phyloP scores from a whole-genome alignment of 2,329 filamentous ascomycete species.

The Botrytis squamosa region DNA sequence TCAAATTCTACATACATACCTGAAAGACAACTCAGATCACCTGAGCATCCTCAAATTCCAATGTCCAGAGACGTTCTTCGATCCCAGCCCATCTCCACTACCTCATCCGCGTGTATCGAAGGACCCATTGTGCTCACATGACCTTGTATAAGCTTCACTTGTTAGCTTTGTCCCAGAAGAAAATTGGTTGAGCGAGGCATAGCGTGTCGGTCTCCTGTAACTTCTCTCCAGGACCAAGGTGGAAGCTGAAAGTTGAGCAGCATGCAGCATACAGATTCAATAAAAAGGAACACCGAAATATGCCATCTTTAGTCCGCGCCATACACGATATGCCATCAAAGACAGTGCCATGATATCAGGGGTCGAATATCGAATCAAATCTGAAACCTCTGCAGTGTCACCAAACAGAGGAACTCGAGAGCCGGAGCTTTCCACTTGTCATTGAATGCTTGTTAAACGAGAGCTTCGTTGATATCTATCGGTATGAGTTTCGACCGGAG shows the following conservation, averaged over 20 bases:
- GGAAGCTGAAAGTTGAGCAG: no score
- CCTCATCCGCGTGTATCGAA: not conserved
- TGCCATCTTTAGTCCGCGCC: accelerated
- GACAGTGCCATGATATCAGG: accelerated
- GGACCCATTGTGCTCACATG: not conserved
- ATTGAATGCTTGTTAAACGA: not conserved
- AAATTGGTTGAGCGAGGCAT: not conserved
- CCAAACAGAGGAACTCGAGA: not conserved
- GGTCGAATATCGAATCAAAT: not conserved
- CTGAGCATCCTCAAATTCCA: not conserved
- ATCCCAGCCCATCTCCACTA: not conserved
- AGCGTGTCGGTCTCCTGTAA: not conserved
- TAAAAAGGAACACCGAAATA: accelerated
- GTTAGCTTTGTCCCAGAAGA: accelerated
- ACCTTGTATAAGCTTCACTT: not conserved
- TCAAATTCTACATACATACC: not conserved
- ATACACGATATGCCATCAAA: accelerated
- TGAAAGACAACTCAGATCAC: not conserved
- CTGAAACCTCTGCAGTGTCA: not conserved
- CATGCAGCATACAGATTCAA: accelerated
- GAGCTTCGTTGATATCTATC: not conserved
- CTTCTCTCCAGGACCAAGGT: not conserved
- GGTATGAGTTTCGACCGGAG: accelerated
- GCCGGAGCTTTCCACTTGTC: not conserved
- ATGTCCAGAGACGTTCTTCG: not conserved